A percentile compares a stretch with the other conserved stretches of the same genome.
These are phyloP conservation scores for Sordariomycetes sp. DNA, from an alignment of 2,329 filamentous ascomycete genomes.

Conservation along the genomic window DNA sequence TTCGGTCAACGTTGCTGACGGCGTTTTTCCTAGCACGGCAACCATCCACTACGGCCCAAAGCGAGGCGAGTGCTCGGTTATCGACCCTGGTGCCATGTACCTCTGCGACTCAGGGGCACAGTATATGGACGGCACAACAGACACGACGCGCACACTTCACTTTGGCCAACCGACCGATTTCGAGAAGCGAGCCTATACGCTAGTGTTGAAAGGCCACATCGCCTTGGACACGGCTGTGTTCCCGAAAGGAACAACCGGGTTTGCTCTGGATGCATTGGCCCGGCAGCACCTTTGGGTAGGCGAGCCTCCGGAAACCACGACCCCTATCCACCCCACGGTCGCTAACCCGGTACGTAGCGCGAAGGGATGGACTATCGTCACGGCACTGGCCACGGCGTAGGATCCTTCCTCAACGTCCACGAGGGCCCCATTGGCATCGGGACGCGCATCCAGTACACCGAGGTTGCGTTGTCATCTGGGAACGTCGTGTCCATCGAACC, in stretches of 20 bases:
- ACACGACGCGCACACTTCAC: conserved; percentile 86
- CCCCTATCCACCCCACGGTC: background rate
- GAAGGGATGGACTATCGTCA: conserved; percentile 90
- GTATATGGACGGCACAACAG: conserved; percentile 88
- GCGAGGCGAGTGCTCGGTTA: conserved; percentile 62
- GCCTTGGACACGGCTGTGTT: conserved; percentile 77
- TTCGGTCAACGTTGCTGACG: conserved; percentile 1
- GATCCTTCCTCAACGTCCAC: conserved; percentile 91
- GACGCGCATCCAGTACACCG: conserved; percentile 79
- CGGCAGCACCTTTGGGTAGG: conserved; percentile 83
- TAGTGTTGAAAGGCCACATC: conserved; percentile 91
- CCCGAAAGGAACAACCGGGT: conserved; percentile 89
- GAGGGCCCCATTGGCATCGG: conserved; percentile 96
- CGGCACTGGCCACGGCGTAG: conserved; percentile 90
- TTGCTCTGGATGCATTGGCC: conserved; percentile 77
- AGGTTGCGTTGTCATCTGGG: conserved; percentile 78
- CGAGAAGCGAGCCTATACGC: conserved; percentile 81
- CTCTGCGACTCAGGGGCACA: conserved; percentile 97
- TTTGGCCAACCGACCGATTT: conserved; percentile 74
- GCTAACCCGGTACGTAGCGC: conserved; percentile 20
- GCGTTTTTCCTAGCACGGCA: conserved; percentile 56
- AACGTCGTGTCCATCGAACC: conserved; percentile 96
- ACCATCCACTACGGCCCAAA: conserved; percentile 95
- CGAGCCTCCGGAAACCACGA: background rate
- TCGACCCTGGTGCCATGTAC: conserved; percentile 79